Base-by-base conservation (phyloP, 306 rosid genomes). In the Quercus aquifolioides region DNA sequence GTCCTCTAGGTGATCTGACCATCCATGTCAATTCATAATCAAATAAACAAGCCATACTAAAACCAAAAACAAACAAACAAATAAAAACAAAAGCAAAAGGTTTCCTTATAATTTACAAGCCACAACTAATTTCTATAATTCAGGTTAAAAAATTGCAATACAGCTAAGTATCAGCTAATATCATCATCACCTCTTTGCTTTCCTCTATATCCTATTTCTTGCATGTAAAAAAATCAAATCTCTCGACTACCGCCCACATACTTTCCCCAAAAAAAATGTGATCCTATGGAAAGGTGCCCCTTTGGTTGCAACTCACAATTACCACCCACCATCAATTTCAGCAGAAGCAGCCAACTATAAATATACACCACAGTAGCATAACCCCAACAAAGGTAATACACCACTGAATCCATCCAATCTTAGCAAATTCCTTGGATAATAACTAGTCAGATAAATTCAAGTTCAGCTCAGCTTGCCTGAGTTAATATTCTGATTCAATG, bases 41-140 rank as follows among this genome's bases (percentile, higher is more conserved):
- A 64, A n/a, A 64, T 5, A 68, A 76, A 55, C 59, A 68, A 52
- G 56, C 57, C 78, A 30, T 52, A 51, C 31, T 14, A 11, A 51
- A 54, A 38, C 54, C 17, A 12, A 49, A 49, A 49, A 49, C 15
- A 49, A 49, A 46, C 52, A 46, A 21, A 30, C 41, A 69, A 33
- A 15, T 20, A 38, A 79, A 73, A 11, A 0, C 21, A 30, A 51
- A 69, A 33, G 8, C 26, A 38, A 79, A 69, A 72, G 33, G 25
- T 58, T 8, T 12, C 58, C 86, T 76, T 59, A 80, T 31, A 67
- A 82, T 89, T 82, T 89, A 89, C 93, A 85, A 78, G 71, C 78
- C 87, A 76, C 80, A 82, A 75, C 71, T 56, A 56, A 5, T 57
- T 58, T 60, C 78, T 85, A 73, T 74, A 52, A 77, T 86, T 74